These are phyloP conservation scores for Fusarium circinatum DNA, from an alignment of 2,329 filamentous ascomycete genomes.

Conservation along the genomic window DNA sequence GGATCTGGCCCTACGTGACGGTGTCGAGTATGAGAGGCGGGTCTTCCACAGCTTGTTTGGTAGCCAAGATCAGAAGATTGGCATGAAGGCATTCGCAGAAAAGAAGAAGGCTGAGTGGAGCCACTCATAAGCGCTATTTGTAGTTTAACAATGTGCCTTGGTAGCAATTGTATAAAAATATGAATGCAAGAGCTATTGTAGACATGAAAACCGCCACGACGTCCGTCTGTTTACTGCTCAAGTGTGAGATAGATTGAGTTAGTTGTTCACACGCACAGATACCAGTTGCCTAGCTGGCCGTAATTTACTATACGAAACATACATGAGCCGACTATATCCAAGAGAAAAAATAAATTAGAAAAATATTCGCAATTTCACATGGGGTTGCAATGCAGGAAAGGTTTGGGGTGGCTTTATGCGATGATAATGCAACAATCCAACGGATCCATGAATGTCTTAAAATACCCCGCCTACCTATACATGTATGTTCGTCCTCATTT, in stretches of 20 bases:
- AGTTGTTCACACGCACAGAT: background rate
- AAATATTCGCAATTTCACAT: background rate
- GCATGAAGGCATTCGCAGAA: constrained; percentile 93
- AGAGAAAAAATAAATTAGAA: background rate
- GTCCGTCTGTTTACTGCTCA: background rate
- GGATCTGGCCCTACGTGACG: constrained; percentile 86
- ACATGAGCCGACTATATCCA: background rate
- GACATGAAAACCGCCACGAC: background rate
- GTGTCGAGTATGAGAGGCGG: constrained; percentile 92
- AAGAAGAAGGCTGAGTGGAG: constrained; percentile 95
- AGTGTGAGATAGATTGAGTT: constrained; percentile 16
- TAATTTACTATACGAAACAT: background rate
- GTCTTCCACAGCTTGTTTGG: constrained; percentile 95
- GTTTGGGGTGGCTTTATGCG: background rate
- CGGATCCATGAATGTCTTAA: background rate
- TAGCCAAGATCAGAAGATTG: constrained; percentile 96
- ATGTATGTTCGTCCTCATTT: background rate
- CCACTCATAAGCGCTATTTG: constrained; percentile 66
- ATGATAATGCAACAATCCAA: background rate
- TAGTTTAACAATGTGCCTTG: background rate
- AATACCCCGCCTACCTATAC: background rate
- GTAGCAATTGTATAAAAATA: background rate
- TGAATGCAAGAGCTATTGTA: background rate
- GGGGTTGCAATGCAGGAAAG: background rate
- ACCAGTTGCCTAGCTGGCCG: background rate